Conservation (phyloP, 441 rosid species). For the Breynia disticha region DNA sequence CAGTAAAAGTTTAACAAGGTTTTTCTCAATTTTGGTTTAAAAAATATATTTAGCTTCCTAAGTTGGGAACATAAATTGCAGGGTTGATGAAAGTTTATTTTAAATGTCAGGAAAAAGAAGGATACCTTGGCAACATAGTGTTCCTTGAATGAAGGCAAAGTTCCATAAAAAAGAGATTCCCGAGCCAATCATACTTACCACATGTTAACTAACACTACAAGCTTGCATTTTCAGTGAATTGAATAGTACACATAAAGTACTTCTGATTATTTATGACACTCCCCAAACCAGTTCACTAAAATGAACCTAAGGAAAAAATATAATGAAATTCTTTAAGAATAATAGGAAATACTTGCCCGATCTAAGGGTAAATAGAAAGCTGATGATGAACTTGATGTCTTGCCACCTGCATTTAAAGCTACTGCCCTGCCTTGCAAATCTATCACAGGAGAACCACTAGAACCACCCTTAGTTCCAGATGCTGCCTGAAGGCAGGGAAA, state of each 20-base stretch:
- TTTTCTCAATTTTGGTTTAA: too few species aligned
- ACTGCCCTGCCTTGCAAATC: constrained; percentile 93
- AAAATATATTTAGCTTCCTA: too few species aligned
- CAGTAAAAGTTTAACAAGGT: too few species aligned
- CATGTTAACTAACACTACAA: not conserved
- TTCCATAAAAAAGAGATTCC: too few species aligned
- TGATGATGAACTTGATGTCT: constrained; percentile 58
- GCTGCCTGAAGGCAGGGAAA: constrained; percentile 55
- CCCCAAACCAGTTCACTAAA: not conserved
- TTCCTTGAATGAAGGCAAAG: too few species aligned
- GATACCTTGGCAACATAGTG: too few species aligned
- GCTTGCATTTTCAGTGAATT: not conserved
- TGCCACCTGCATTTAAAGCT: constrained; percentile 96
- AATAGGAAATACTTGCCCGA: constrained; percentile 37
- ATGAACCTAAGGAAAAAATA: constrained; percentile 4
- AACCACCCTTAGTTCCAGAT: constrained; percentile 95
- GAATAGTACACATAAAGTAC: too few species aligned
- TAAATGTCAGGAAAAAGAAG: too few species aligned
- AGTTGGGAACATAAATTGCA: too few species aligned
- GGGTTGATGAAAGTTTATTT: too few species aligned
- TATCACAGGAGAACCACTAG: constrained; percentile 98
- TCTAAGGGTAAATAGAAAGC: constrained; percentile 86
- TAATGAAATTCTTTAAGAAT: not conserved
- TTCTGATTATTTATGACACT: not conserved
- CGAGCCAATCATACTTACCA: not conserved